Base-by-base conservation (phyloP, 345 rosid species). In the Kernera saxatilis region DNA sequence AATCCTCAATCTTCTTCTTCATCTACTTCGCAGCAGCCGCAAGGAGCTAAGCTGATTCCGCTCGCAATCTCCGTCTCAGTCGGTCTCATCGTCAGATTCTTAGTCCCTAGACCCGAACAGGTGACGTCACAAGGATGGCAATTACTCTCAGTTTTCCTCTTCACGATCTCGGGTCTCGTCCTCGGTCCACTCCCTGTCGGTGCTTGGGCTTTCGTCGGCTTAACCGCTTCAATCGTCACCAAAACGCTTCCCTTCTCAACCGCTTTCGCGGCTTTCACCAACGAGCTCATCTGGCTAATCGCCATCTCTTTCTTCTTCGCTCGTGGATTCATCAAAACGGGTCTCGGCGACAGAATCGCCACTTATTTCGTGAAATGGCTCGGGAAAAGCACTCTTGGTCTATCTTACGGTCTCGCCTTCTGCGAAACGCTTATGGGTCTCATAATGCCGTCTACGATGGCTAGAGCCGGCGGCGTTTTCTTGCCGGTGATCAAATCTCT, bases 281-380 rank as follows among this genome's bases (percentile, higher is more conserved):
- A 77, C 17, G 99, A 94, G 73, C 91, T 91, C 15, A 89, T 94
- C 10, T 91, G 99, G 99, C 49, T 94, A 77, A 94, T 94, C 58
- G 95, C 91, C 23, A 89, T 94, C 62, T 89, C 99, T 1, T 94
- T 94, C 87, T 94, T 94, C 81, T 94, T 94, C 70, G 97, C 99
- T 40, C 96, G 99, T 13, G 99, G 99, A 1, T 91, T 94, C 72
- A 87, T 94, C 0, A 91, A 94, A 80, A 91, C 99, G 2, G 97
- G 99, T 1, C 75, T 94, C 0, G 99, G 97, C 11, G 96, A 94
- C 25, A 74, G 95, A 77, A 92, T 94, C 72, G 99, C 99, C 1
- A 94, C 99, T 8, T 91, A 91, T 72, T 94, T 94, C 51, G 96
- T 94, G 2, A 91, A 86, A 77, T 88, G 96, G 91, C 72, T 86